phyloP scores from a whole-genome alignment of 768 basidiomycete species.

The Cystobasidium tubakii region DNA sequence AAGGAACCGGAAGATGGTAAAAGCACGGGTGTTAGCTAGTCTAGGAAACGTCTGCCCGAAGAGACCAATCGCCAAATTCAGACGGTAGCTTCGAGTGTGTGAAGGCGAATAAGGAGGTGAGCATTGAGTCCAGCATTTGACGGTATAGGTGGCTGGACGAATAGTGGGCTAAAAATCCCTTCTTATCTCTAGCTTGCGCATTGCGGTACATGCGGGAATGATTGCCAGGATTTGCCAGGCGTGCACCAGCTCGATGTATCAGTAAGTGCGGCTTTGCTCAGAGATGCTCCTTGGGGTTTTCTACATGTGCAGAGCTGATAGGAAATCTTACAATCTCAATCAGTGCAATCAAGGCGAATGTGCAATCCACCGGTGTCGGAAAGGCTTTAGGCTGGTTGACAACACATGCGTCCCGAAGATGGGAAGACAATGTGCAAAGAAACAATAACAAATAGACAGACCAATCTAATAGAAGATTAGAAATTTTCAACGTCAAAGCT shows the following conservation, averaged over 20 bases:
- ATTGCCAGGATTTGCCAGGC: neutral
- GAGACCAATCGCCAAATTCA: neutral
- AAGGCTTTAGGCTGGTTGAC: neutral
- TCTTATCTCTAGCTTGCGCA: neutral
- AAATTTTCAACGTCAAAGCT: too few relatives aligned
- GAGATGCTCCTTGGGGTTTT: too few relatives aligned
- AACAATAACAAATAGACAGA: too few relatives aligned
- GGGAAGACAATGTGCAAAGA: too few relatives aligned
- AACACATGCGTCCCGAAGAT: neutral
- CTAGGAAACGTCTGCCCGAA: neutral
- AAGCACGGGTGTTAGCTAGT: neutral
- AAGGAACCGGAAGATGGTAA: neutral
- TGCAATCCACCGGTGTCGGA: neutral
- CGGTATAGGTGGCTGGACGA: too few relatives aligned
- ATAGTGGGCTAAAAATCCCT: too few relatives aligned
- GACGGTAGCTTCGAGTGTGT: neutral
- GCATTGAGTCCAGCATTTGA: too few relatives aligned
- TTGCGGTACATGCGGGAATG: slow-evolving; percentile 4
- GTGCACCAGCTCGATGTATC: neutral
- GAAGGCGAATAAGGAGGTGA: neutral
- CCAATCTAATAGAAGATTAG: too few relatives aligned
- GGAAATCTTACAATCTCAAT: too few relatives aligned
- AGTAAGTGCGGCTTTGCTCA: too few relatives aligned
- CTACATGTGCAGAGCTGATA: too few relatives aligned
- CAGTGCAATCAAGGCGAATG: neutral